Evolutionary conservation across 1,139 yeast species (phyloP).

Genomic region (Geotrichum bryndzae): DNA sequence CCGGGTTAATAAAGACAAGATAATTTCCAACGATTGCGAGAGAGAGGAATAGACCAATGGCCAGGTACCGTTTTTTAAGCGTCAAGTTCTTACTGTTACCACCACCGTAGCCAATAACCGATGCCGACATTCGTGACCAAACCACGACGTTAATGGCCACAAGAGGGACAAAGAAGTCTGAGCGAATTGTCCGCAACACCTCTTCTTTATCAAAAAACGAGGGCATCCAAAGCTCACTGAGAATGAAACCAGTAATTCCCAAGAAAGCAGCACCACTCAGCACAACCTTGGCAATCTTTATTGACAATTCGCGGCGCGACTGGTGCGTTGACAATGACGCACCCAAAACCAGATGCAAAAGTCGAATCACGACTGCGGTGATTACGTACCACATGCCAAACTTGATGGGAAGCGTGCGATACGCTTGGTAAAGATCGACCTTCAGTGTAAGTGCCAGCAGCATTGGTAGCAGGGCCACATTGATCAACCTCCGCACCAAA

Average conservation of each 20-base stretch:
- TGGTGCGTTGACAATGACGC: background rate
- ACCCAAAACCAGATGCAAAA: background rate
- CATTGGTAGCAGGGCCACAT: background rate
- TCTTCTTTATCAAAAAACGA: background rate
- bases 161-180: background rate
- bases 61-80: background rate
- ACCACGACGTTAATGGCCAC: background rate
- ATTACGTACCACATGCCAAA: background rate
- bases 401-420: background rate
- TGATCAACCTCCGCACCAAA: background rate
- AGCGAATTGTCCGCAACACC: background rate
- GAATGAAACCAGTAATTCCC: background rate
- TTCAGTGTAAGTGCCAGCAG: background rate
- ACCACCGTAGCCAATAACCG: background rate
- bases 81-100: background rate
- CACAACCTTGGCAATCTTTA: background rate
- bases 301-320: background rate
- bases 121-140: background rate
- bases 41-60: background rate
- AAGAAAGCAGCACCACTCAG: background rate
- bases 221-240: background rate
- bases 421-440: background rate
- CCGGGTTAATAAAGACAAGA: background rate
- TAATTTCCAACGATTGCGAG: background rate
- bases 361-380: background rate